Base-by-base conservation (phyloP, 1,284 basidiomycete species). In the Phlebopus sp. region DNA sequence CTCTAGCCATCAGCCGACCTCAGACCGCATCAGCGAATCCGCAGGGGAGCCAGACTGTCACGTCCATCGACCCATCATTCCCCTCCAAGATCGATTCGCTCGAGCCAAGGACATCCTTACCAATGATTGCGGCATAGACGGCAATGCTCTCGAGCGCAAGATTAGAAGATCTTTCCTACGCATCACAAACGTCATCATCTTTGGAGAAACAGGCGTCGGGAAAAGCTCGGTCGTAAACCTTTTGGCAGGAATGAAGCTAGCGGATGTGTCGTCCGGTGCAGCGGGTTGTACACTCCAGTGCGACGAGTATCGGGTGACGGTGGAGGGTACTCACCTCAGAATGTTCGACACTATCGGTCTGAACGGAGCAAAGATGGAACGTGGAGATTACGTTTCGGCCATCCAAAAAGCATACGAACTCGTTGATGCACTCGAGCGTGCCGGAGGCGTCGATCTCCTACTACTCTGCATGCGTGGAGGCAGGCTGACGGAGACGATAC, bases 301-400 rank as follows among this genome's bases (percentile, higher is more conserved):
- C 7, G 15, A 23, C 21, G 47, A 48, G 23, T 48, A 48, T 36
- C 32, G 32, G 6, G 31, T 48, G 11, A 36, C 14, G 13, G 32
- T 35, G 5, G 23, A 42, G 15, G 17, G 15, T 10, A 18, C 29
- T 37, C 32, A 25, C 13, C 35, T 58, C 36, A 53, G 36, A 8
- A 40, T 67, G 25, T 67, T 59, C 56, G 66, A 68, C 44, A 67
- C 64, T 10, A 59, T 59, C 2, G 67, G 67, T 32, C 30, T 44
- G 10, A 44, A 44, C 13, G 17, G 42, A 15, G 34, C 42, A 10
- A 18, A 21, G 23, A 36, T 46, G 37, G 23, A 41, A 10, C 34
- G 31, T 8, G 31, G 31, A 46, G 9, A 56, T 58, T 27, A 53
- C 55, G 13, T 56, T 53, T 27, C 62, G 0, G 62, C 62, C 2